Base-by-base conservation (phyloP, 768 basidiomycete genomes). In the Macrolepiota fuliginosa region DNA sequence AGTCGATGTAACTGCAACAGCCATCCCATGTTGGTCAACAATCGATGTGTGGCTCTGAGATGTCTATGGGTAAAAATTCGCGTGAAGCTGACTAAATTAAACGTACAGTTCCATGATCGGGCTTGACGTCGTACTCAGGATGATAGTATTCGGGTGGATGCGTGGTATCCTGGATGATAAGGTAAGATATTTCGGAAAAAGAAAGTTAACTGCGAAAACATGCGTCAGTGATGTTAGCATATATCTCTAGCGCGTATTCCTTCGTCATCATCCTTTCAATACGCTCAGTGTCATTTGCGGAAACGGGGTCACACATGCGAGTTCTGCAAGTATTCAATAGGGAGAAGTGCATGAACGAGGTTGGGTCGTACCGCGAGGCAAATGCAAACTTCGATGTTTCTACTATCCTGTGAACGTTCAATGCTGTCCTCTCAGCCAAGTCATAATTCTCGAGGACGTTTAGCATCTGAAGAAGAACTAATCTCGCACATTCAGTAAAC, bases 391-490 rank as follows among this genome's bases (percentile, higher is more conserved):
- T 97, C 70, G 94, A 79, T 0, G 85, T 83, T 73, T 98, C 97
- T 13, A 98, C 78, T 4, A 92, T 70, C 50, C 95, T 81, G 71
- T 98, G 97, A 2, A 84, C 78, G 64, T 86, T 90, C 15, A 93
- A 70, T 0, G 80, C 78, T n/a, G 80, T 87, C 64, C 79, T 72
- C 49, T 85, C 85, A 25, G 76, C 74, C 17, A 80, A 65, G 36
- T 83, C 73, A 68, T 83, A 98, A n/a, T 82, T 79, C 69, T 97
- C 95, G 50, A 96, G 75, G 19, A 95, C 71, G 70, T 98, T 97
- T n/a, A 98, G 77, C 82, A 98, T 90, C 70, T 94, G 90, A 42
- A 97, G 75, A 45, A 98, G 76, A n/a, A 91, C 92, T 80, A 52
- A 50, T 22, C 2, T 32, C 17, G 4, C 3, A 12, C 15, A 51